Percentiles rank a stretch among this genome's conserved stretches.
phyloP scores from a whole-genome alignment of 345 rosid genomes.

The Rhodamnia argentea region DNA sequence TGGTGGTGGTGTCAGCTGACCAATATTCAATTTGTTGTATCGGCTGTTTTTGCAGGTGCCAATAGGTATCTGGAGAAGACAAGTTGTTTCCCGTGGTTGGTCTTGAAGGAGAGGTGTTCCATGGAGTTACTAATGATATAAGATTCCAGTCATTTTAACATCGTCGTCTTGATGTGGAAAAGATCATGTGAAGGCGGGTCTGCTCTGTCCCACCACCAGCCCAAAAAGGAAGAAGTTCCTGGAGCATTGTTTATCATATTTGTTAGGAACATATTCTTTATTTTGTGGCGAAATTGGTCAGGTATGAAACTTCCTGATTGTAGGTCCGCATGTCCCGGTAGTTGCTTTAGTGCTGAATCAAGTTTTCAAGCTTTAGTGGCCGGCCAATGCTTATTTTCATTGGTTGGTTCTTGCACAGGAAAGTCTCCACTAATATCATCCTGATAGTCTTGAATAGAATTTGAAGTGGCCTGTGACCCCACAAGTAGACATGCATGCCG shows the following conservation, averaged over 20 bases:
- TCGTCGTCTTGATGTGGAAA: not conserved
- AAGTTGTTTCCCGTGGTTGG: slow-evolving; percentile 17
- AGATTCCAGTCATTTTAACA: not conserved
- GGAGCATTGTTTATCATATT: not conserved
- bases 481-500: not conserved
- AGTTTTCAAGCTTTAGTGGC: not conserved
- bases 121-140: not conserved
- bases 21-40: not conserved
- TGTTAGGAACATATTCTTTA: not conserved
- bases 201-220: not conserved
- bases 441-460: not conserved
- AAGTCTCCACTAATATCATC: not conserved
- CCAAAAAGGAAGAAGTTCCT: not conserved
- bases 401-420: not conserved
- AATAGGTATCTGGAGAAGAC: slow-evolving; percentile 59
- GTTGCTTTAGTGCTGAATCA: not conserved
- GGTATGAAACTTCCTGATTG: not conserved
- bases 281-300: not conserved
- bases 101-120: slow-evolving; percentile 10
- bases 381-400: not conserved
- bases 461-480: not conserved
- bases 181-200: not conserved
- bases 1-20: not conserved
- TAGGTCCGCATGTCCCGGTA: not conserved
- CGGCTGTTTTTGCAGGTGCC: slow-evolving; percentile 41